Conservation (phyloP, 78 protist genomes). For the slime mould (Dictyostelium discoideum) region DNA sequence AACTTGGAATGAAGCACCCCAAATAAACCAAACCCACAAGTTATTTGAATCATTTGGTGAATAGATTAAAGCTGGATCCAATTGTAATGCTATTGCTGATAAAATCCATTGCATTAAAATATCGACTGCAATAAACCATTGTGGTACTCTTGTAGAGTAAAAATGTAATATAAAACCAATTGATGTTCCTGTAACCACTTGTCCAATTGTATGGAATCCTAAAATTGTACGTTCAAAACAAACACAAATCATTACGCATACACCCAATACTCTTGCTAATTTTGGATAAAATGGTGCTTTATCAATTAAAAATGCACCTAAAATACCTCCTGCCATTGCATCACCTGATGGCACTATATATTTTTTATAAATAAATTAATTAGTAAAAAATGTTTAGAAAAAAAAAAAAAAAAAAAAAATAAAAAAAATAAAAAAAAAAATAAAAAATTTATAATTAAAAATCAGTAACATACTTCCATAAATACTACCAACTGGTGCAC, state of each 20-base stretch:
- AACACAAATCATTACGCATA: conserved; percentile 52
- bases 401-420: neutral
- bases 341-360: conserved; percentile 66
- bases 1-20: conserved; percentile 77
- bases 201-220: conserved; percentile 70
- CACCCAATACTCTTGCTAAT: conserved; percentile 52
- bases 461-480: conserved; percentile 24
- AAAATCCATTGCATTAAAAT: conserved; percentile 65
- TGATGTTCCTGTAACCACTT: conserved; percentile 67
- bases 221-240: conserved; percentile 76
- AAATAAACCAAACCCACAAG: conserved; percentile 72
- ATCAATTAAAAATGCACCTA: conserved; percentile 63
- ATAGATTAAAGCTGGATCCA: conserved; percentile 46
- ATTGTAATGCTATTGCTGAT: conserved; percentile 14
- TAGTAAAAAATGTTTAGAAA: neutral
- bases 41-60: conserved; percentile 72
- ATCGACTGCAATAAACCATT: conserved; percentile 64
- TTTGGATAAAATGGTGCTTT: conserved; percentile 75
- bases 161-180: conserved; percentile 74
- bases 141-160: conserved; percentile 77
- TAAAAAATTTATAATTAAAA: too few relatives aligned
- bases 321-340: conserved; percentile 81
- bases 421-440: neutral
- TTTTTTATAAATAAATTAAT: neutral
- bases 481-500: conserved; percentile 53